Percentiles rank a stretch among this genome's conserved stretches.
Conservation (phyloP, 305 asterid species). For the Ilex paraguariensis region DNA sequence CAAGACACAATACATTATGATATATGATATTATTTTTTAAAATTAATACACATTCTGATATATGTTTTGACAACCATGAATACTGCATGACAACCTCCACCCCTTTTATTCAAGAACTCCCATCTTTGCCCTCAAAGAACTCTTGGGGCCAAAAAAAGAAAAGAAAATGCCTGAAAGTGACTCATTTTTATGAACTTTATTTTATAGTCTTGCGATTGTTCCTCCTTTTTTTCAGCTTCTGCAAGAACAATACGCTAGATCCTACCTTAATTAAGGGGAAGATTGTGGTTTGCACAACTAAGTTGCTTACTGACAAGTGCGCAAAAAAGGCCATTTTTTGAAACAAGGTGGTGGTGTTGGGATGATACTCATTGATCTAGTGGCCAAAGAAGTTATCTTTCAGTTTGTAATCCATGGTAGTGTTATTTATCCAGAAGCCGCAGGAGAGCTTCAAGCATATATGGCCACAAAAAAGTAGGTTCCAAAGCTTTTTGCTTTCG, state of each 20-base stretch:
- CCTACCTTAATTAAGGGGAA: slow-evolving; percentile 4
- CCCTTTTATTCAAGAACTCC: too few species aligned
- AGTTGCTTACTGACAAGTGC: neutral
- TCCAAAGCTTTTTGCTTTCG: too few species aligned
- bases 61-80: too few species aligned
- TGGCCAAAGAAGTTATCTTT: neutral
- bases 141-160: too few species aligned
- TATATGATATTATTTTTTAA: too few species aligned
- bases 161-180: too few species aligned
- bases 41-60: too few species aligned
- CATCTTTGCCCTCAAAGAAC: too few species aligned
- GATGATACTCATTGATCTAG: slow-evolving; percentile 12
- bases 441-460: slow-evolving; percentile 6
- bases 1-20: too few species aligned
- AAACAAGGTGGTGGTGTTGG: slow-evolving; percentile 11
- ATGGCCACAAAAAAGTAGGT: neutral
- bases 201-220: neutral
- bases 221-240: slow-evolving; percentile 4
- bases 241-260: slow-evolving; percentile 7
- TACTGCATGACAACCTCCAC: too few species aligned
- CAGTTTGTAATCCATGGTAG: neutral
- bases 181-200: too few species aligned
- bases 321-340: neutral
- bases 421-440: slow-evolving; percentile 3
- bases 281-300: slow-evolving; percentile 15